These are phyloP conservation scores for Colletotrichum graminicola DNA, from an alignment of 2,329 filamentous ascomycete species.

Conservation along the genomic window DNA sequence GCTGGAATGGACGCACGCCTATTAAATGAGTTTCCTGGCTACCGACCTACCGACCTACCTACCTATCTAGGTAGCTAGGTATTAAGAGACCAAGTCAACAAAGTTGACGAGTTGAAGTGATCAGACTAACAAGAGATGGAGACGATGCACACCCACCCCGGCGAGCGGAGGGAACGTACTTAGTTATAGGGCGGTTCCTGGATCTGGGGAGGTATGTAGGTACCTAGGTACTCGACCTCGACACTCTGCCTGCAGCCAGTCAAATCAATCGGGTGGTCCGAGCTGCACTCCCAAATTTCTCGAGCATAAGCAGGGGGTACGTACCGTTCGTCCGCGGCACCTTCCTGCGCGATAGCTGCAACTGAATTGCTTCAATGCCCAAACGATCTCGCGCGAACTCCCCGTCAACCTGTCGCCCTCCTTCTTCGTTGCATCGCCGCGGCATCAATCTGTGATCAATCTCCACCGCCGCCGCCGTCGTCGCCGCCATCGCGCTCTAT, in stretches of 20 bases:
- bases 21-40: neutral
- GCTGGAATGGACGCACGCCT: neutral
- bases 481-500: too few species aligned
- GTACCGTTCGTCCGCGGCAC: neutral
- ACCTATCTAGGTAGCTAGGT: neutral
- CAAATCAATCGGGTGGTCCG: neutral
- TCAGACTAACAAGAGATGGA: neutral
- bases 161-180: neutral
- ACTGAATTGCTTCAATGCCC: neutral
- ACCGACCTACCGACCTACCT: neutral
- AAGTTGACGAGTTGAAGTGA: neutral
- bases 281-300: constrained; percentile 3
- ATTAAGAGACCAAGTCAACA: neutral
- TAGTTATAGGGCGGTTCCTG: too few species aligned
- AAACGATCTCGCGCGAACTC: neutral
- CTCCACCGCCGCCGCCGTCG: too few species aligned
- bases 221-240: neutral
- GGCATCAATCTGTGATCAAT: too few species aligned
- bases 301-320: neutral
- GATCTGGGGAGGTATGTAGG: too few species aligned
- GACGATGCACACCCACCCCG: neutral
- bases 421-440: neutral
- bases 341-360: constrained; percentile 3
- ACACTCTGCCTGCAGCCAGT: neutral
- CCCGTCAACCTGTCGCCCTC: neutral